These are phyloP conservation scores for Paraurostyla sp. DNA, from an alignment of 73 alveolate species.

Conservation along the genomic window DNA sequence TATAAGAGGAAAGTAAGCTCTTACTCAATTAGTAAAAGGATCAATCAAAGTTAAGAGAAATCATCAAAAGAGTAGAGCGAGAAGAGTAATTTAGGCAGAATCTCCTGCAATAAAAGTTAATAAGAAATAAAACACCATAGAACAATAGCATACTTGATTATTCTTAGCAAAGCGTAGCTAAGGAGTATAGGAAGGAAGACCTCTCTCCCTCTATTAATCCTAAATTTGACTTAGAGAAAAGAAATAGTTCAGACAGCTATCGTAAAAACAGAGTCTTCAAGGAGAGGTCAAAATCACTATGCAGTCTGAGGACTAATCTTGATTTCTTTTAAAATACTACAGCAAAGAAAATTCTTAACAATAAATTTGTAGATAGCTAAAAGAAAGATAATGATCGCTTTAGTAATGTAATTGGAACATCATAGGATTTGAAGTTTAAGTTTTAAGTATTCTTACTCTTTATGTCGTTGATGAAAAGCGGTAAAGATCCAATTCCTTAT, in stretches of 20 bases:
- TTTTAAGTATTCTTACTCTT: not conserved
- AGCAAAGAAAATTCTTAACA: constrained; percentile 11
- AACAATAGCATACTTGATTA: not conserved
- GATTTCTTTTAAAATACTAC: constrained; percentile 24
- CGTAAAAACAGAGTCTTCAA: not conserved
- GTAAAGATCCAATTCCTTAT: constrained; percentile 14
- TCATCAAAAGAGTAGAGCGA: constrained; percentile 12
- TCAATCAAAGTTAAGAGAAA: not conserved
- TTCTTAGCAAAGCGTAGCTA: not conserved
- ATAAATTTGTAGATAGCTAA: not conserved
- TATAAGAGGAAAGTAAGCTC: not conserved
- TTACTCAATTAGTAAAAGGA: not conserved
- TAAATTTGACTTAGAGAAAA: not conserved
- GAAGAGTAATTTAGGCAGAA: not conserved
- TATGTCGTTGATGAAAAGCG: not conserved
- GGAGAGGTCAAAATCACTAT: constrained; percentile 18
- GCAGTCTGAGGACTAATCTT: constrained; percentile 11
- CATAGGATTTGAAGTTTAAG: not conserved
- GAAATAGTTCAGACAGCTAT: not conserved
- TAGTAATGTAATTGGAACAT: too few species aligned
- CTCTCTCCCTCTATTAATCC: not conserved
- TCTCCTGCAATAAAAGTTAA: not conserved
- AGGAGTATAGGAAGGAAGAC: not conserved
- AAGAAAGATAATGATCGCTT: too few species aligned
- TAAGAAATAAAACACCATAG: not conserved